Percentiles rank a stretch among this genome's conserved stretches.
These are phyloP conservation scores for Collariella sp. DNA, from an alignment of 495 filamentous ascomycete genomes.

Conservation along the genomic window DNA sequence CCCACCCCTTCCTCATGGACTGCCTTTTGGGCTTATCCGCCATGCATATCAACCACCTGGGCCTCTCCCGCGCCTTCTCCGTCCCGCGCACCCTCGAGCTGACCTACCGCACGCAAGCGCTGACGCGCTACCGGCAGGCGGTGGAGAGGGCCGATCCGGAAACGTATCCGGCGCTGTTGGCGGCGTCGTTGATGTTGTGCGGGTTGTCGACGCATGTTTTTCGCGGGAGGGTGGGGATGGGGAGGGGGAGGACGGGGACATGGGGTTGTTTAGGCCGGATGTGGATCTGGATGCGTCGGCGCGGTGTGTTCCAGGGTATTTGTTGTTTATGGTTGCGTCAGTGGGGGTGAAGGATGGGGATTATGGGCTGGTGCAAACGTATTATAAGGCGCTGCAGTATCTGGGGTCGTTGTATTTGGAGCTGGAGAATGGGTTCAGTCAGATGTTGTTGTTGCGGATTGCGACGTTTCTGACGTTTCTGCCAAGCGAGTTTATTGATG, in stretches of 20 bases:
- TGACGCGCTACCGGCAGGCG: conserved; percentile 38
- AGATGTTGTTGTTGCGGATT: conserved; percentile 32
- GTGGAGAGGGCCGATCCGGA: conserved; percentile 30
- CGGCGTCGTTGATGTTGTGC: conserved; percentile 34
- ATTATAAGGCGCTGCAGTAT: conserved; percentile 32
- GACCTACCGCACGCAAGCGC: conserved; percentile 34
- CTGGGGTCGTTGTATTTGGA: conserved; percentile 40
- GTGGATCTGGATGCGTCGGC: conserved; percentile 31
- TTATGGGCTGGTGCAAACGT: conserved; percentile 19
- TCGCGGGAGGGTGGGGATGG: conserved; percentile 39
- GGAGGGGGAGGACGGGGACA: conserved; percentile 42
- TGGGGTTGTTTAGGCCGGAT: conserved; percentile 35
- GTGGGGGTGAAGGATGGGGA: conserved; percentile 28
- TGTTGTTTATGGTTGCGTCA: conserved; percentile 37
- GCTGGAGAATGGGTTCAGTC: conserved; percentile 28
- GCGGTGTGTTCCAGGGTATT: conserved; percentile 30
- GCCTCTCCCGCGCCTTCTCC: conserved; percentile 11
- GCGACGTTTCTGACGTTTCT: conserved; percentile 41
- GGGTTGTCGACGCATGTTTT: conserved; percentile 36
- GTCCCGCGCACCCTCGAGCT: conserved; percentile 17
- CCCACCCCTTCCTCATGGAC: conserved; percentile 43
- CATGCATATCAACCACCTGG: conserved; percentile 32
- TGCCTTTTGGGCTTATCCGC: conserved; percentile 40
- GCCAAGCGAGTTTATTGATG: conserved; percentile 41
- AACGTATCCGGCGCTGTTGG: conserved; percentile 35